These are phyloP conservation scores for Ophiostoma piceae DNA, from an alignment of 2,329 filamentous ascomycete species.

Conservation along the genomic window DNA sequence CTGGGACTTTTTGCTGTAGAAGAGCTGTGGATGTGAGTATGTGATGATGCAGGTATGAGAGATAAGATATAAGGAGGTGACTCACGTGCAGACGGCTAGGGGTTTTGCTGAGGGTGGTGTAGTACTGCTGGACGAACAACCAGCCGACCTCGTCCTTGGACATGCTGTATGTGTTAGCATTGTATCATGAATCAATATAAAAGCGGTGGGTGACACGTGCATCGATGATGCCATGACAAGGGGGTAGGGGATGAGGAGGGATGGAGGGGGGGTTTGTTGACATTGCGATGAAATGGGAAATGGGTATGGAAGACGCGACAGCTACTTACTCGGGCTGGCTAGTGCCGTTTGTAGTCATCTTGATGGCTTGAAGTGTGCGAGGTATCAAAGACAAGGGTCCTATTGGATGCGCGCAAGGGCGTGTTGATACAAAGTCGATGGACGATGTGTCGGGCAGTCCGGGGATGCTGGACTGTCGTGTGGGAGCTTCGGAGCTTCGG, in stretches of 20 bases:
- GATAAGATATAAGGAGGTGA: slow-evolving; percentile 24
- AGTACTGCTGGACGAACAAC: slow-evolving; percentile 99
- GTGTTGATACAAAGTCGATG: not conserved
- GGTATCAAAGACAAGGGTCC: not conserved
- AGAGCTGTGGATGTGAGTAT: slow-evolving; percentile 52
- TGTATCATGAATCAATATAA: not conserved
- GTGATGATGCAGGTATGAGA: not conserved
- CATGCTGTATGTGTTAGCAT: slow-evolving; percentile 40
- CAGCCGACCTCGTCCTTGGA: slow-evolving; percentile 94
- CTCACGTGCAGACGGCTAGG: slow-evolving; percentile 84
- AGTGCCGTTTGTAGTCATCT: slow-evolving; percentile 24
- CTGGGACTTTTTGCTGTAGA: slow-evolving; percentile 94
- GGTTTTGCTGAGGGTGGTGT: slow-evolving; percentile 90
- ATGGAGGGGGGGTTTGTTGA: not conserved
- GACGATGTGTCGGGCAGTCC: not conserved
- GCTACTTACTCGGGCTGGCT: slow-evolving; percentile 20
- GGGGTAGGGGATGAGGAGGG: not conserved
- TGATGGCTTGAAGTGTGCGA: slow-evolving; percentile 10
- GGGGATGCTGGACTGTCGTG: not conserved
- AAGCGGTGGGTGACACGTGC: not conserved
- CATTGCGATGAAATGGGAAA: not conserved
- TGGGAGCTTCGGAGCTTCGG: not conserved
- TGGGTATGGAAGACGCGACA: not conserved
- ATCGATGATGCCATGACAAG: not conserved
- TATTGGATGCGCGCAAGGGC: slow-evolving; percentile 14